Evolutionary conservation across 23 red algal species (phyloP).

Genomic region (Gracilaria domingensis): DNA sequence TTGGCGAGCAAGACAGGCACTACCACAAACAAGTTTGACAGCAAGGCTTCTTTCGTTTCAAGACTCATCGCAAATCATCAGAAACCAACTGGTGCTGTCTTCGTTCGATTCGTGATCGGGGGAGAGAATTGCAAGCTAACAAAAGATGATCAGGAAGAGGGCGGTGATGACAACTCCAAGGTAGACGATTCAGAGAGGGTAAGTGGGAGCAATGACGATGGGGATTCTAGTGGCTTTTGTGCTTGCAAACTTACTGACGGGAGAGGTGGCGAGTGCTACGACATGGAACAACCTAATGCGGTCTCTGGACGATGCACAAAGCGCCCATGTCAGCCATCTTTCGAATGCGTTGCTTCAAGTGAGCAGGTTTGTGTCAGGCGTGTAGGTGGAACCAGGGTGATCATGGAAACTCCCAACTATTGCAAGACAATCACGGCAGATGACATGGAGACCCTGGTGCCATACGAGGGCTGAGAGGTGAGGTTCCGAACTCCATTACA

Average conservation of each 20-base stretch:
- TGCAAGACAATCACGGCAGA: slow-evolving; percentile 1
- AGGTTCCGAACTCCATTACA: not conserved
- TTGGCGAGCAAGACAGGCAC: not conserved
- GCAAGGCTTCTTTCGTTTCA: not conserved
- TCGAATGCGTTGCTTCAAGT: slow-evolving; percentile 20
- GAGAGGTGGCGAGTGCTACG: slow-evolving; percentile 22
- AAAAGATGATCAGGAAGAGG: not conserved
- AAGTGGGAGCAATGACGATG: not conserved
- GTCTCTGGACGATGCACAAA: slow-evolving; percentile 4
- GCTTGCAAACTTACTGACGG: slow-evolving; percentile 25
- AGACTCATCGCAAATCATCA: slow-evolving; percentile 1
- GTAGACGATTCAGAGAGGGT: not conserved
- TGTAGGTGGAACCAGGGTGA: not conserved
- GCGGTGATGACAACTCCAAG: not conserved
- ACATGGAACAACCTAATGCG: not conserved
- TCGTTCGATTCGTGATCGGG: slow-evolving; percentile 20
- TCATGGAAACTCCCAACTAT: slow-evolving; percentile 10
- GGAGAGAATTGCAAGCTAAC: not conserved
- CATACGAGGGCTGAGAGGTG: not conserved
- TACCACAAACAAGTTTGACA: slow-evolving; percentile 22
- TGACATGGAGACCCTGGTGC: slow-evolving; percentile 16
- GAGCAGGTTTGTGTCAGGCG: slow-evolving; percentile 17
- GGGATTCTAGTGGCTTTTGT: not conserved
- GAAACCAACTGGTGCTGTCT: slow-evolving; percentile 33
- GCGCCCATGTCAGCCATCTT: slow-evolving; percentile 7